Evolutionary conservation across 176 grass and related monocot genomes (phyloP), one percentile per base, ranked within the genome.

Genomic region (Secale cereale): DNA sequence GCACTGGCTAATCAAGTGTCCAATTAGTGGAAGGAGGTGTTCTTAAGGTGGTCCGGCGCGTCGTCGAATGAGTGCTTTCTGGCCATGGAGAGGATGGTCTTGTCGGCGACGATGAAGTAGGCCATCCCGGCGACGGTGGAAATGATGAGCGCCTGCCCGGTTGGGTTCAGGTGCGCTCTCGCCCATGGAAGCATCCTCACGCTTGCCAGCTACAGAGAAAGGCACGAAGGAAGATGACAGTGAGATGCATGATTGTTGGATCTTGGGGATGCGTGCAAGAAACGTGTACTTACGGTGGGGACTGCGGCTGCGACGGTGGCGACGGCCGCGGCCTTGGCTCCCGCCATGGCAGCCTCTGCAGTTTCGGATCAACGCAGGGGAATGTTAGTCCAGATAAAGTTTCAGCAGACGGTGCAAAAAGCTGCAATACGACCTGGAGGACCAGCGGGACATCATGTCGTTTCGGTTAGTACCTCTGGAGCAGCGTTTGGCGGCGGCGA

Each of bases 171-270:
- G 80, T 97, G 88, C 3, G 89, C 63, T 20, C 65, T 92, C 0
- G 91, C 94, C 91, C 91, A 97, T 6, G 91, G 88, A 15, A 91
- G 81, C 91, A 95, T 95, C 76, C 88, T 60, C 59, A 95, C 94
- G 57, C 94, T 95, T 10, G 91, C 91, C 57, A 95, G 8, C 91
- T 95, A 81, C 45, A 14, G 45, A 48, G 4, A 54, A 66, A 43
- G 52, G 17, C 52, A 54, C 43, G 43, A 12, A 54, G 1, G 17
- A 54, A 54, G 14, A 6, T 20, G 3, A 54, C 5, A 4, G 15
- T 20, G 6, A 56, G 50, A 20, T 52, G 7, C 8, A 39, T 41
- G 39, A 41, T 3, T 41, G 39, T 40, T 40, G 9, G 37, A 31
- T 31, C 30, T 31, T 31, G 30, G 30, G 30, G 30, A 31, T 39